Percentiles rank a stretch among this genome's conserved stretches.
phyloP scores from a whole-genome alignment of 306 rosid species.

The Dryas octopetala region DNA sequence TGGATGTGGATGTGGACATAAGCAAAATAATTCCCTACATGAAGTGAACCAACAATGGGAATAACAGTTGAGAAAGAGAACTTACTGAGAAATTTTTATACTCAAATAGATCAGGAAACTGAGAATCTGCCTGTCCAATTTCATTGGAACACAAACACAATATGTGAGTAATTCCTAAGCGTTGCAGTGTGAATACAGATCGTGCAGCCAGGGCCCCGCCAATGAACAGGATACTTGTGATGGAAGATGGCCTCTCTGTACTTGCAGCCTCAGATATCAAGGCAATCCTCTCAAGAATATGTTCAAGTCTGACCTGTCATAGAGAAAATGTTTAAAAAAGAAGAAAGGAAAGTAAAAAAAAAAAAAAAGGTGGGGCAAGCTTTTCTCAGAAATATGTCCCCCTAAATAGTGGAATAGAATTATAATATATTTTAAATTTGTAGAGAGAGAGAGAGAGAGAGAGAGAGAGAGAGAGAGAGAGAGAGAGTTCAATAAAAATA shows the following conservation, averaged over 20 bases:
- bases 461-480: background rate
- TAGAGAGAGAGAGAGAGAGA: background rate
- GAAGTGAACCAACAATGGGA: constrained; percentile 2
- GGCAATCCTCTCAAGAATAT: constrained; percentile 87
- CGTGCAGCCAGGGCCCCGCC: constrained; percentile 94
- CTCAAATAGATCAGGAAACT: constrained; percentile 70
- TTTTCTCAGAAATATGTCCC: constrained; percentile 3
- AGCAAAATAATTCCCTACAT: background rate
- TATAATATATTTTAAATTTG: constrained; percentile 1
- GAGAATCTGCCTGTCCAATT: constrained; percentile 95
- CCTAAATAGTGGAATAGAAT: constrained; percentile 12
- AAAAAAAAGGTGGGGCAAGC: background rate
- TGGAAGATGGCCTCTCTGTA: constrained; percentile 81
- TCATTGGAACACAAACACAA: constrained; percentile 91
- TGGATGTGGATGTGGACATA: background rate
- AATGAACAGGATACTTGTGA: constrained; percentile 66
- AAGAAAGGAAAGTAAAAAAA: background rate
- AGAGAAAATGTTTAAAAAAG: background rate
- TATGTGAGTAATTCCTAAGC: constrained; percentile 76
- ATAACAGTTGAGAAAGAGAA: constrained; percentile 1
- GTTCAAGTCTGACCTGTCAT: constrained; percentile 89
- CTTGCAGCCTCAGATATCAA: constrained; percentile 92
- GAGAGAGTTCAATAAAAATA: constrained; percentile 5
- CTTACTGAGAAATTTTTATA: constrained; percentile 86
- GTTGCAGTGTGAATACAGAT: constrained; percentile 82